Conservation (phyloP, 805 yeast species). For the Candida insectalens region DNA sequence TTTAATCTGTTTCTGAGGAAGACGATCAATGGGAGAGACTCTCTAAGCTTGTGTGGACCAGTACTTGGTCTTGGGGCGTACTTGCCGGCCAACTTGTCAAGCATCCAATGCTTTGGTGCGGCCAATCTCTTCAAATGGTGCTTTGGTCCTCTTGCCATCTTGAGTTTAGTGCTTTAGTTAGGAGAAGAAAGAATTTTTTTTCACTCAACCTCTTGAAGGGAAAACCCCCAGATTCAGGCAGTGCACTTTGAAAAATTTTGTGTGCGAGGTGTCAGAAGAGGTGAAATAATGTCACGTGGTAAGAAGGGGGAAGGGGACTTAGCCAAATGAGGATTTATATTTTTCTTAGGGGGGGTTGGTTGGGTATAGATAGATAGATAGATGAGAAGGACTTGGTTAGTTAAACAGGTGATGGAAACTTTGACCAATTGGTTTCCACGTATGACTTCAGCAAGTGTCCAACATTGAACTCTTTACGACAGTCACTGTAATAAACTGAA, state of each 20-base stretch:
- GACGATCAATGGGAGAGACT: slow-evolving; percentile 93
- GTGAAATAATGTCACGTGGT: too few species aligned
- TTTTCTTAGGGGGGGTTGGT: too few species aligned
- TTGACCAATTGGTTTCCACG: slow-evolving; percentile 26
- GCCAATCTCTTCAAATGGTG: slow-evolving; percentile 99
- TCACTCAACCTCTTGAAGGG: too few species aligned
- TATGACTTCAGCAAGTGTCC: slow-evolving; percentile 35
- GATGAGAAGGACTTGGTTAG: too few species aligned
- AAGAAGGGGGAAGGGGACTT: too few species aligned
- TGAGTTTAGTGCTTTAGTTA: slow-evolving; percentile 14
- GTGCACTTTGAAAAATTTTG: too few species aligned
- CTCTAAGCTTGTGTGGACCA: slow-evolving; percentile 99
- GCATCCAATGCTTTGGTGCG: slow-evolving; percentile 99
- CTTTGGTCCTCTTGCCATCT: slow-evolving; percentile 86
- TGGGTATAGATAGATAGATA: too few species aligned
- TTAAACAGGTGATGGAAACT: too few species aligned
- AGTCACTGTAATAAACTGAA: slow-evolving; percentile 20
- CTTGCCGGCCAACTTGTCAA: slow-evolving; percentile 98
- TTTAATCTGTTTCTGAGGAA: slow-evolving; percentile 97
- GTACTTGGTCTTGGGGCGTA: slow-evolving; percentile 99
- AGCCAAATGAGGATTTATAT: too few species aligned
- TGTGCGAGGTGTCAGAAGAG: too few species aligned
- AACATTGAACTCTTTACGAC: slow-evolving; percentile 28
- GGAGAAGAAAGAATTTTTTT: neutral
- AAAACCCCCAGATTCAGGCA: too few species aligned